Conservation (phyloP, 2,329 filamentous ascomycete genomes). For the Aspergillus pseudonomiae region DNA sequence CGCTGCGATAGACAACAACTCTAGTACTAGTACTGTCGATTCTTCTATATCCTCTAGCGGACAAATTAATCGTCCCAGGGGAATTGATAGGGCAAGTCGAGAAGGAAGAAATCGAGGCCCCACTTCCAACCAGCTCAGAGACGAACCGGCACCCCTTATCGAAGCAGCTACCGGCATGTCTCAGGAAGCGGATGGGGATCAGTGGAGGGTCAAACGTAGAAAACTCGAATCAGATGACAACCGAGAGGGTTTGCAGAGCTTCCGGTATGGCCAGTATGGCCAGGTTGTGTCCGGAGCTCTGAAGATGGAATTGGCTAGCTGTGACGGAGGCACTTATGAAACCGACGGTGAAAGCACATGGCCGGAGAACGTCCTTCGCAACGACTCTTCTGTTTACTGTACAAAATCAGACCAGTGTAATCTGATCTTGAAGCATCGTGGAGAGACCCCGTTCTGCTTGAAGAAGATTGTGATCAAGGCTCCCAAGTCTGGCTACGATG, state of each 20-base stretch:
- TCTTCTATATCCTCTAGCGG: constrained; percentile 19
- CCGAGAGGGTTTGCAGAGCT: constrained; percentile 53
- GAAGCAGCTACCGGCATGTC: constrained; percentile 33
- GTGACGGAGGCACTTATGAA: constrained; percentile 76
- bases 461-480: constrained; percentile 88
- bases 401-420: constrained; percentile 88
- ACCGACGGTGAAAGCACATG: constrained; percentile 58
- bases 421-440: constrained; percentile 79
- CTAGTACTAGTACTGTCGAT: constrained; percentile 20
- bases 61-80: constrained; percentile 25
- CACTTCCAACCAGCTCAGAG: constrained; percentile 26
- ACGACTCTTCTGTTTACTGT: constrained; percentile 85
- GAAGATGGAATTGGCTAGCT: constrained; percentile 85
- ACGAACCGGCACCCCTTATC: constrained; percentile 29
- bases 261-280: constrained; percentile 83
- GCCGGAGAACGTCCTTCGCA: constrained; percentile 79
- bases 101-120: constrained; percentile 19
- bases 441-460: constrained; percentile 77
- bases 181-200: constrained; percentile 33
- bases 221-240: constrained; percentile 69
- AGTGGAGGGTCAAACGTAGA: constrained; percentile 65
- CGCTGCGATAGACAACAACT: constrained; percentile 22
- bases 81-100: constrained; percentile 19
- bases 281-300: constrained; percentile 82
- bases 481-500: constrained; percentile 77